phyloP scores from a whole-genome alignment of 805 yeast genomes.

The Ogataea angusta region DNA sequence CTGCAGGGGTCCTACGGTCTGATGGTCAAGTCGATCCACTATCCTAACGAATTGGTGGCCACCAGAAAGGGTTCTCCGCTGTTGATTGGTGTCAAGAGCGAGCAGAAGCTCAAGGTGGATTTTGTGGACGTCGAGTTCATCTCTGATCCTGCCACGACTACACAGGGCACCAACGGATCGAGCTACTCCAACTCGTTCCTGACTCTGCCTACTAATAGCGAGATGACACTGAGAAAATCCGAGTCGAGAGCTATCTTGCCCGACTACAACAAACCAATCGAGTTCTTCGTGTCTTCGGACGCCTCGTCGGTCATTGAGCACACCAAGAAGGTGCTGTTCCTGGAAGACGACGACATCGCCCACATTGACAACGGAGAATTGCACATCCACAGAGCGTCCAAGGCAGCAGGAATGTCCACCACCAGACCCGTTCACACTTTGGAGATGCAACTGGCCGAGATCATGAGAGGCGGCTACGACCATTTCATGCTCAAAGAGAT shows the following conservation, averaged over 20 bases:
- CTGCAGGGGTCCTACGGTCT: conserved; percentile 97
- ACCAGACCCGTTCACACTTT: conserved; percentile 94
- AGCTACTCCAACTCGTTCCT: conserved; percentile 15
- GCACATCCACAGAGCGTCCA: conserved; percentile 95
- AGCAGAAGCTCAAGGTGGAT: conserved; percentile 91
- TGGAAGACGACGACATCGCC: conserved; percentile 98
- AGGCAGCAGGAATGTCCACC: conserved; percentile 83
- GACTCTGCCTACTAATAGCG: conserved; percentile 19
- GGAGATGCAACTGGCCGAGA: conserved; percentile 95
- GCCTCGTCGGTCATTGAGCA: conserved; percentile 96
- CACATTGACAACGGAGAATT: conserved; percentile 97
- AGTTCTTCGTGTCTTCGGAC: conserved; percentile 93
- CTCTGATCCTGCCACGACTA: conserved; percentile 44
- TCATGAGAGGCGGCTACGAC: conserved; percentile 94
- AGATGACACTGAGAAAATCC: conserved; percentile 29
- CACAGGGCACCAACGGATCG: conserved; percentile 21
- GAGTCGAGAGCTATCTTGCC: conserved; percentile 94
- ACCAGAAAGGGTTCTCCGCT: conserved; percentile 98
- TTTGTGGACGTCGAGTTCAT: conserved; percentile 98
- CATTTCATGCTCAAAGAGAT: conserved; percentile 99
- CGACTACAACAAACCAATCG: conserved; percentile 89
- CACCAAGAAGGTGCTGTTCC: conserved; percentile 92
- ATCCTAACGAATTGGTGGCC: conserved; percentile 94
- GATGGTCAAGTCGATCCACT: conserved; percentile 85
- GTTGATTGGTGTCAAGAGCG: conserved; percentile 95